Evolutionary conservation across 2,329 filamentous ascomycete genomes (phyloP).

Genomic region (Grosmannia penicillata): DNA sequence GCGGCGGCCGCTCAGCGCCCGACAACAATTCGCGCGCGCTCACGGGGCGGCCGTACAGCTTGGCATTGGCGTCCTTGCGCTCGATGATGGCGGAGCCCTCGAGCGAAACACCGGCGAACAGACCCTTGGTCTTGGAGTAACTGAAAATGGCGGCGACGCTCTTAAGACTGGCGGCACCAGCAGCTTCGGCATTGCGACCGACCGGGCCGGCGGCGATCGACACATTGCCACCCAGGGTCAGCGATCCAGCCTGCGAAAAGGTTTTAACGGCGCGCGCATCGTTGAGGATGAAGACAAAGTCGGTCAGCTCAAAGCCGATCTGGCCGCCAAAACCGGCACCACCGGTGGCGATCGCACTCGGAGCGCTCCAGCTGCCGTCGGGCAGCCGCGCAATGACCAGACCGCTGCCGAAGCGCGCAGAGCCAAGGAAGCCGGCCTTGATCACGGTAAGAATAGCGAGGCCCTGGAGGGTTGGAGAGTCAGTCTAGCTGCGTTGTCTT

Average conservation of each 20-base stretch:
- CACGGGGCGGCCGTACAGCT: constrained; percentile 74
- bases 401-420: constrained; percentile 67
- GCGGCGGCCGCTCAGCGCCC: constrained; percentile 63
- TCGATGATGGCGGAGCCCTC: constrained; percentile 91
- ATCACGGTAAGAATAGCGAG: constrained; percentile 76
- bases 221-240: constrained; percentile 92
- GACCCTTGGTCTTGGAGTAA: constrained; percentile 94
- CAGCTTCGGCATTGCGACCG: constrained; percentile 88
- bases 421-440: constrained; percentile 76
- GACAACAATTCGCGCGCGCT: constrained; percentile 71
- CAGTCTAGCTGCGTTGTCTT: too few species aligned
- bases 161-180: constrained; percentile 80
- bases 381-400: constrained; percentile 67
- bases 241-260: constrained; percentile 80
- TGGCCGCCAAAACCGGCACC: constrained; percentile 76
- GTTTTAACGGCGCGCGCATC: constrained; percentile 79
- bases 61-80: constrained; percentile 90
- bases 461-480: constrained; percentile 44
- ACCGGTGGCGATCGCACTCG: constrained; percentile 65
- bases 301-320: constrained; percentile 76
- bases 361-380: constrained; percentile 68
- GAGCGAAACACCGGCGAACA: constrained; percentile 89
- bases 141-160: constrained; percentile 86
- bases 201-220: constrained; percentile 89
- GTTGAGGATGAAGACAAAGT: constrained; percentile 98